Conservation (phyloP, 805 yeast species). For the Tetrapisispora nanseiensis region DNA sequence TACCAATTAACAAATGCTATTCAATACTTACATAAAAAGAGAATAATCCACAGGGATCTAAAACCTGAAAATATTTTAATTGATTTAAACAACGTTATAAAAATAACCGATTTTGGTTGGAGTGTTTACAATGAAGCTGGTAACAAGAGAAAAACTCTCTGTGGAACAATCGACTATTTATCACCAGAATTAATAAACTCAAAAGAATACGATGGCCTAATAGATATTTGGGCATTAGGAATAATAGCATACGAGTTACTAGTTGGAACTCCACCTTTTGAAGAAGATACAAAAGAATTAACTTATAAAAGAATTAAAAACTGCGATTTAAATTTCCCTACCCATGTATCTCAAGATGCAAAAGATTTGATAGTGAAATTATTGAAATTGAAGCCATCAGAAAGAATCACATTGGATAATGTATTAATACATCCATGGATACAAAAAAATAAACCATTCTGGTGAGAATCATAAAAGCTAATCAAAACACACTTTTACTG, state of each 20-base stretch:
- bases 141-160: conserved; percentile 63
- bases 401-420: conserved; percentile 51
- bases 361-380: conserved; percentile 58
- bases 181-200: conserved; percentile 94
- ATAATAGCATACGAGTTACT: conserved; percentile 75
- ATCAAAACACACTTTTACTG: no score
- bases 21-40: conserved; percentile 63
- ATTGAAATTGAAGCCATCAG: conserved; percentile 57
- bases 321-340: conserved; percentile 69
- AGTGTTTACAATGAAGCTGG: conserved; percentile 57
- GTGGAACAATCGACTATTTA: conserved; percentile 89
- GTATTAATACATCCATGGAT: conserved; percentile 83
- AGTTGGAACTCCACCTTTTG: conserved; percentile 89
- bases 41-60: conserved; percentile 83
- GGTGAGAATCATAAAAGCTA: conserved; percentile 45
- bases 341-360: conserved; percentile 61
- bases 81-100: conserved; percentile 65
- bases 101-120: conserved; percentile 95
- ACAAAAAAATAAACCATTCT: conserved; percentile 45
- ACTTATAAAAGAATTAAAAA: conserved; percentile 74
- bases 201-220: conserved; percentile 63
- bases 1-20: conserved; percentile 78
- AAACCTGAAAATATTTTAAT: conserved; percentile 88
- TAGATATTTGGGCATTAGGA: conserved; percentile 92
- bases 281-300: conserved; percentile 63